Base-by-base conservation (phyloP, 1,284 basidiomycete genomes). In the Ganoderma lingzhi region DNA sequence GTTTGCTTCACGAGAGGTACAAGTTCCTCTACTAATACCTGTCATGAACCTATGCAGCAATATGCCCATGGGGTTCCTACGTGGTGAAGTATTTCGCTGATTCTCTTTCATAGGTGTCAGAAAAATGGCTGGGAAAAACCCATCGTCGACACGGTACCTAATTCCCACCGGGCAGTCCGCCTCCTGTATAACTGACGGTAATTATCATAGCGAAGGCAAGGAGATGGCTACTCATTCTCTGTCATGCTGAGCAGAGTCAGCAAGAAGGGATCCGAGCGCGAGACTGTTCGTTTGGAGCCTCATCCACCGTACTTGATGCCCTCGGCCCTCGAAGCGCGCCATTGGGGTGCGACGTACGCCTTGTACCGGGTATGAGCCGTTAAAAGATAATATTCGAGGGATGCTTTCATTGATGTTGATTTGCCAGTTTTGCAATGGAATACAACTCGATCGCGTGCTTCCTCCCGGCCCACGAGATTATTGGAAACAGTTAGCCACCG, bases 271-370 rank as follows among this genome's bases (percentile, higher is more conserved):
- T 88, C 89, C 8, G 85, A 91, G 71, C 84, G 82, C 69, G 93
- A 95, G 75, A 85, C 82, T 15, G 90, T 96, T n/a, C 86, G 89
- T 58, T 80, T 96, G 72, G 87, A 88, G 69, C 92, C 95, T 4
- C 88, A 92, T 76, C 91, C 90, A 8, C 86, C 90, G 15, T 86
- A 92, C 75, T 79, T 86, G 56, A 84, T 88, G 65, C 85, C 87
- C 6, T 89, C 89, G 23, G 86, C 88, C 3, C 78, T 91, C 37
- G 91, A 96, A 81, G 94, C 95, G 23, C 91, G 89, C 62, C 96
- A 97, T 77, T 96, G 92, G 88, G 94, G 92, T 30, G 95, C 95
- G 32, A 93, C 93, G 3, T 96, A 96, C 76, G 94, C 94, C 37
- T 80, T 97, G 66, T 94, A 96, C 81, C 89, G 95, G 71, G 93